These are phyloP conservation scores for Penicillium brasilianum DNA, from an alignment of 2,329 filamentous ascomycete genomes.

Conservation along the genomic window DNA sequence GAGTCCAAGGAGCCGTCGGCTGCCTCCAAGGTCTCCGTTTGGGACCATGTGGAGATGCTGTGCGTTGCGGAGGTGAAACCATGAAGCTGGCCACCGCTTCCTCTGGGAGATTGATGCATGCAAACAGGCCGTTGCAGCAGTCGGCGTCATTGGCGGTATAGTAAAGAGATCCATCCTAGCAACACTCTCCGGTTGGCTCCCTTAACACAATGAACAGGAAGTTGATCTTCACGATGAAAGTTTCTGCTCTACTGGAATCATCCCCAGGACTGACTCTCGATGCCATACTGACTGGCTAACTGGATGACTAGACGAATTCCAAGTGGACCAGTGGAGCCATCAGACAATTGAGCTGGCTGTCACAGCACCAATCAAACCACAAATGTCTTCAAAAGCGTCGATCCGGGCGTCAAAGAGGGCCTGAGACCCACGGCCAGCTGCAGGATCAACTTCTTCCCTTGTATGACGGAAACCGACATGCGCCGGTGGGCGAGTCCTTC, in stretches of 20 bases:
- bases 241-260: background rate
- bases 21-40: conserved; percentile 29
- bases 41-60: conserved; percentile 39
- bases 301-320: too few relatives aligned
- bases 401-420: conserved; percentile 35
- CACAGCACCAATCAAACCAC: conserved; percentile 31
- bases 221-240: background rate
- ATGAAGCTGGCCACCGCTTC: background rate
- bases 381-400: conserved; percentile 16
- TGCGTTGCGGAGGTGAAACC: background rate
- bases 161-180: background rate
- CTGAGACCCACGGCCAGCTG: conserved; percentile 41
- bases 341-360: conserved; percentile 30
- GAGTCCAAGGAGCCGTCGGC: background rate
- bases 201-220: background rate
- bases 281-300: conserved; percentile 18
- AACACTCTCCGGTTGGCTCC: background rate
- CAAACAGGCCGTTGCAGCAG: conserved; percentile 37
- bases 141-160: conserved; percentile 13
- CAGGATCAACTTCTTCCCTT: conserved; percentile 34
- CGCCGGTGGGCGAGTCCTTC: conserved; percentile 30
- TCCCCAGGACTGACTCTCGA: background rate
- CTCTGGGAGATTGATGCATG: conserved; percentile 26
- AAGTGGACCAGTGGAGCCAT: conserved; percentile 25
- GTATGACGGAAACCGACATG: conserved; percentile 37